These are phyloP conservation scores for Venturia oleaginea DNA, from an alignment of 2,329 filamentous ascomycete species.

Conservation along the genomic window DNA sequence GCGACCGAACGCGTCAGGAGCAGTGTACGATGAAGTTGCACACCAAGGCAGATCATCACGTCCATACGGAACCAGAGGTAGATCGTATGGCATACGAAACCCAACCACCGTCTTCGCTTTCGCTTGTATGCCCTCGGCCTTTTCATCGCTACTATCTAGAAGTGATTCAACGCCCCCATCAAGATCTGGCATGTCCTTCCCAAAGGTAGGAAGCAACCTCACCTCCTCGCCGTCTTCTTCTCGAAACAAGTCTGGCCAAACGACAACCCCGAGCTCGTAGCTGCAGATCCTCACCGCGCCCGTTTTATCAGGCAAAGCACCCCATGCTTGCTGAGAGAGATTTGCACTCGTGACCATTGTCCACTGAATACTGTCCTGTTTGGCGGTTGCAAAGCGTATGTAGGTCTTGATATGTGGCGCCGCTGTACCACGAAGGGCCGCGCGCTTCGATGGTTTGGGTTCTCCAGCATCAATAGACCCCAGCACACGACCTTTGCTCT, in stretches of 20 bases:
- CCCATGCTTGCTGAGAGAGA: constrained; percentile 83
- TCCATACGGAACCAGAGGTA: constrained; percentile 61
- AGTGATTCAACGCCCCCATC: constrained; percentile 17
- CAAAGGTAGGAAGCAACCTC: constrained; percentile 61
- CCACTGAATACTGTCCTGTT: constrained; percentile 60
- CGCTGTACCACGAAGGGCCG: constrained; percentile 42
- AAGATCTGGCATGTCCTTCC: constrained; percentile 44
- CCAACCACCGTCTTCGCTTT: constrained; percentile 44
- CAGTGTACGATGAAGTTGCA: constrained; percentile 48
- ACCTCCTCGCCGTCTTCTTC: constrained; percentile 22
- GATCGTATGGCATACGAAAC: constrained; percentile 71
- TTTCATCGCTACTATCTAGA: constrained; percentile 16
- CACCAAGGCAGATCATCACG: constrained; percentile 66
- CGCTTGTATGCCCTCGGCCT: not conserved
- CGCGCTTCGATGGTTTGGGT: not conserved
- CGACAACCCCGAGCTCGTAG: constrained; percentile 74
- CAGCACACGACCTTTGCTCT: not conserved
- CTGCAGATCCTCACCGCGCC: constrained; percentile 60
- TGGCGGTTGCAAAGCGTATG: constrained; percentile 48
- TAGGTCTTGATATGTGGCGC: constrained; percentile 90
- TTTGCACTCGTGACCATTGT: constrained; percentile 87
- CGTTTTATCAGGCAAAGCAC: constrained; percentile 40
- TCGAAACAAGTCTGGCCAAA: constrained; percentile 59
- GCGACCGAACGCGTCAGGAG: constrained; percentile 42
- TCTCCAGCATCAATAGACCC: constrained; percentile 34